Evolutionary conservation across 2,329 filamentous ascomycete species (phyloP).

Genomic region (Scolecobasidium constrictum): DNA sequence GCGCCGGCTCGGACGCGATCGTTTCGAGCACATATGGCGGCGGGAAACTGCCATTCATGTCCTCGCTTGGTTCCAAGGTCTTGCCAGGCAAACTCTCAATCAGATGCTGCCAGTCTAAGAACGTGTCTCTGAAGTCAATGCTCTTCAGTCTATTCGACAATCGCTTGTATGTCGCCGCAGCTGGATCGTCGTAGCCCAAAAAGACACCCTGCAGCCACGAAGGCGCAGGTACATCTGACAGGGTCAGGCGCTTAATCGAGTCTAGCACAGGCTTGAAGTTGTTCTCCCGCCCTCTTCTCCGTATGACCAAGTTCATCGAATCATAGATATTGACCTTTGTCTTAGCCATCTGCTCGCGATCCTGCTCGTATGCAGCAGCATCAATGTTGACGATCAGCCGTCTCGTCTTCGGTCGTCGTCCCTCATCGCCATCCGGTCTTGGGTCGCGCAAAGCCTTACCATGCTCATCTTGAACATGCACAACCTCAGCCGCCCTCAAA

Average conservation of each 20-base stretch:
- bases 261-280: conserved; percentile 93
- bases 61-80: conserved; percentile 67
- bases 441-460: conserved; percentile 59
- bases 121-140: conserved; percentile 88
- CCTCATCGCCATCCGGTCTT: conserved; percentile 46
- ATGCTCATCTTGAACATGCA: conserved; percentile 78
- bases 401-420: conserved; percentile 46
- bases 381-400: conserved; percentile 76
- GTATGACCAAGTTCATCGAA: conserved; percentile 72
- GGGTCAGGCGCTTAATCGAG: conserved; percentile 75
- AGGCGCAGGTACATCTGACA: conserved; percentile 77
- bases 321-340: conserved; percentile 75
- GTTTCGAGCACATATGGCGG: conserved; percentile 77
- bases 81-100: conserved; percentile 82
- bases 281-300: conserved; percentile 79
- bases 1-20: conserved; percentile 22
- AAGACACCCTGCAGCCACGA: conserved; percentile 95
- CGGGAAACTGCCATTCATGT: conserved; percentile 61
- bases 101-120: conserved; percentile 90
- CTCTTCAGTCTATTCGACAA: conserved; percentile 66
- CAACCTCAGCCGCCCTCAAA: conserved; percentile 73
- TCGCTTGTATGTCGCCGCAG: conserved; percentile 75
- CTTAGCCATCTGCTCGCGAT: conserved; percentile 53
- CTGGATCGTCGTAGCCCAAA: conserved; percentile 89
- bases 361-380: conserved; percentile 62